Evolutionary conservation across 1,284 basidiomycete species (phyloP), one percentile per base, ranked within the genome.

Genomic region (Cutaneotrichosporon sp.): DNA sequence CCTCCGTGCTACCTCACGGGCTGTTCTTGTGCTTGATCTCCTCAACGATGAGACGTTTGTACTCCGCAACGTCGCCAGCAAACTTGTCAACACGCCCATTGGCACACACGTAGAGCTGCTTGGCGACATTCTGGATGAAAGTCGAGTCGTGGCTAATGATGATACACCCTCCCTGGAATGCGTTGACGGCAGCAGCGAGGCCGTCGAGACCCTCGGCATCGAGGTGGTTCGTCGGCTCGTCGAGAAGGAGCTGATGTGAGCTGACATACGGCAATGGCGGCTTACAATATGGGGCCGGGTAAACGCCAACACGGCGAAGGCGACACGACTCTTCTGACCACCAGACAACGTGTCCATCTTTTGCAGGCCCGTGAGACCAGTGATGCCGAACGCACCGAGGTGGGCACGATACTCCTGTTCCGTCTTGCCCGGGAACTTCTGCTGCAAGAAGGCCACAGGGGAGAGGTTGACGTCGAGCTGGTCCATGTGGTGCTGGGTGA

Each of bases 381-480:
- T 97, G 67, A 97, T 96, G 63, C 97, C 94, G 78, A 98, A 98
- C 54, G 92, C 90, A n/a, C 96, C 96, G 14, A 99, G 80, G 77
- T 97, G 94, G 33, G 78, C 77, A 59, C 96, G 84, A 73, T 98
- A 98, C 73, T 98, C 96, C 71, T 97, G 94, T 73, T 97, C 96
- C 5, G 84, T 90, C 76, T 87, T 88, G 2, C 96, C 96, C 0
- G 96, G 96, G 79, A 89, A 97, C 66, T 84, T 88, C 35, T 84
- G 83, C 17, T 90, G 88, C 26, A 98, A 78, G 79, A 97, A 97
- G 62, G 89, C 86, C 8, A 98, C 96, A 0, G 93, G 88, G 12
- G 84, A 86, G 80, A 94, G 82, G 4, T 80, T 81, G 0, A 91
- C 84, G 53, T 86, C 83, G 52, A 99, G 82, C 46, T 88, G 87